These are phyloP conservation scores for Tetramitus jugosus DNA, from an alignment of 208 protist genomes.

Conservation along the genomic window DNA sequence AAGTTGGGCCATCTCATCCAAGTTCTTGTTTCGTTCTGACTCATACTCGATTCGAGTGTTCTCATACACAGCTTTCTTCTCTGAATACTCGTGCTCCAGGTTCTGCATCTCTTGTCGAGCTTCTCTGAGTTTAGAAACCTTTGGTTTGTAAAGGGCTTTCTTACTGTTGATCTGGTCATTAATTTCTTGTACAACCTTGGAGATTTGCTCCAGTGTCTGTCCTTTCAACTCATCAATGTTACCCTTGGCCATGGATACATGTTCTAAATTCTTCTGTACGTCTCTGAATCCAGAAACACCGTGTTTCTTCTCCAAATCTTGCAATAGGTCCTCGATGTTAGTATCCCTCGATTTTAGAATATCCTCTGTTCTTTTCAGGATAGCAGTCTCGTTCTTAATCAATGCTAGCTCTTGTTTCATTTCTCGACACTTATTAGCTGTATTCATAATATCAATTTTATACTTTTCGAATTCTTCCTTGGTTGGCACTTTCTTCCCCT, in stretches of 20 bases:
- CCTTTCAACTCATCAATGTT: conserved; percentile 26
- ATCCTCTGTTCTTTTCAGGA: conserved; percentile 16
- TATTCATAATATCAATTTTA: background rate
- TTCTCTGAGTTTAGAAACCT: background rate
- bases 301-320: background rate
- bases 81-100: background rate
- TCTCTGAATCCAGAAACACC: conserved; percentile 15
- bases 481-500: conserved; percentile 2
- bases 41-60: background rate
- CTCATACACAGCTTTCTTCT: conserved; percentile 22
- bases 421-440: background rate
- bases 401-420: conserved; percentile 23
- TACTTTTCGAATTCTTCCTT: conserved; percentile 12
- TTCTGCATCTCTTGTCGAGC: background rate
- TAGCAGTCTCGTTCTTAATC: conserved; percentile 4
- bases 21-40: background rate
- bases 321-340: background rate
- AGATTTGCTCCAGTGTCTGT: conserved; percentile 26
- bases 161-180: conserved; percentile 3
- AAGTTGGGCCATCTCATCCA: background rate
- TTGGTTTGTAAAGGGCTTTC: conserved; percentile 15
- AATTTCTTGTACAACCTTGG: conserved; percentile 24
- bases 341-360: conserved; percentile 23
- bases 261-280: background rate
- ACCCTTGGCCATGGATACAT: background rate